Evolutionary conservation across 805 yeast species (phyloP).

Genomic region (Scheffersomyces lignosus): DNA sequence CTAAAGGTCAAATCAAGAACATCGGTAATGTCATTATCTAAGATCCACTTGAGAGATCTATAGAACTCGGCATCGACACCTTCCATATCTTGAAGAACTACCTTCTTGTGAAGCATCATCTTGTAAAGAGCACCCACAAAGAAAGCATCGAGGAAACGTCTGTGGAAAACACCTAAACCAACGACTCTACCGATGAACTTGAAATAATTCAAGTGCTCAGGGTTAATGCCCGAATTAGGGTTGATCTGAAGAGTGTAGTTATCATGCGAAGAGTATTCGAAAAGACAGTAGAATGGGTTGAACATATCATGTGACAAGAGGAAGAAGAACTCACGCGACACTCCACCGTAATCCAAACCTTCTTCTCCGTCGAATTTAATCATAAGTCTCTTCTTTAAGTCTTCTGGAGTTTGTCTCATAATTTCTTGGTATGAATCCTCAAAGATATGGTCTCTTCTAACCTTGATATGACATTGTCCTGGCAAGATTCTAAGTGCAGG

Average conservation of each 20-base stretch:
- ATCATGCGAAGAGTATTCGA: conserved; percentile 97
- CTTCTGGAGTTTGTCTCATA: conserved; percentile 99
- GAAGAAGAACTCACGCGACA: conserved; percentile 96
- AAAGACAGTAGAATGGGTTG: conserved; percentile 95
- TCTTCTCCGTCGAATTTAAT: conserved; percentile 99
- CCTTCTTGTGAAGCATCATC: conserved; percentile 95
- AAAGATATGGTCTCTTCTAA: conserved; percentile 91
- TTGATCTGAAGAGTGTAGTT: conserved; percentile 96
- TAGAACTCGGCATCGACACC: conserved; percentile 98
- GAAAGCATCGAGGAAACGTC: conserved; percentile 96
- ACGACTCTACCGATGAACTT: conserved; percentile 98
- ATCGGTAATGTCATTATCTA: conserved; percentile 86
- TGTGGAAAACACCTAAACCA: conserved; percentile 96
- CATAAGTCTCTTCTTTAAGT: conserved; percentile 95
- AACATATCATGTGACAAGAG: conserved; percentile 97
- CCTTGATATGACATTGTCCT: conserved; percentile 98
- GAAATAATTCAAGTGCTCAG: conserved; percentile 97
- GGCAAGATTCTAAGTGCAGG: conserved; percentile 96
- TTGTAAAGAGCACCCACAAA: conserved; percentile 97
- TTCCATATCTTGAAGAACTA: conserved; percentile 95
- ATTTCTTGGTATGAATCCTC: conserved; percentile 98
- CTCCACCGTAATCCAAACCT: conserved; percentile 99
- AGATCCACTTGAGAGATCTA: conserved; percentile 91
- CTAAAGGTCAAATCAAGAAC: conserved; percentile 86
- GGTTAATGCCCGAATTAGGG: conserved; percentile 95